phyloP scores from a whole-genome alignment of 495 filamentous ascomycete species.

The Amphirosellinia nigrospora region DNA sequence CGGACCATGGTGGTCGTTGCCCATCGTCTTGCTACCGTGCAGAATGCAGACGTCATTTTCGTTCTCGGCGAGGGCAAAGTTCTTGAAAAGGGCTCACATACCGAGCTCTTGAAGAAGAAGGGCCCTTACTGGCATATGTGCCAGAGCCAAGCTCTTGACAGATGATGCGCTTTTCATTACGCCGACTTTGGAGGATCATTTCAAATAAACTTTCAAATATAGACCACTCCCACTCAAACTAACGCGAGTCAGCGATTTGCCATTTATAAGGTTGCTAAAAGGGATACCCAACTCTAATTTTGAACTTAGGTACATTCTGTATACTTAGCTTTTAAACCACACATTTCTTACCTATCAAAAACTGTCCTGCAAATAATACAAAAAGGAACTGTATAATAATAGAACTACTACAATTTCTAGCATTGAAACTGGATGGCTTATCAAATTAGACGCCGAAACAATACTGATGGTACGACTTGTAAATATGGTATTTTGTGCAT shows the following conservation, averaged over 20 bases:
- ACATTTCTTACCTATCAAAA: background rate
- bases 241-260: background rate
- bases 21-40: constrained; percentile 64
- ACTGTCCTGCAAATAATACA: background rate
- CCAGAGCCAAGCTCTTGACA: constrained; percentile 41
- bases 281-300: background rate
- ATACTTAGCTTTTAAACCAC: background rate
- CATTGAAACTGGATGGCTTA: background rate
- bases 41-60: constrained; percentile 65
- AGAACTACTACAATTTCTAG: background rate
- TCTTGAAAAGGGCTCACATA: constrained; percentile 63
- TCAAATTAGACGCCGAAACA: background rate
- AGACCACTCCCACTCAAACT: background rate
- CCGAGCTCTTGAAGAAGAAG: constrained; percentile 55
- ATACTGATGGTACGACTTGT: background rate
- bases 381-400: background rate
- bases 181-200: background rate
- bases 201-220: background rate
- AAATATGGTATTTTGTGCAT: background rate
- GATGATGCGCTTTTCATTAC: constrained; percentile 18
- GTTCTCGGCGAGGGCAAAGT: constrained; percentile 63
- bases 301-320: background rate
- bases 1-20: constrained; percentile 82
- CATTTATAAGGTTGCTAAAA: background rate
- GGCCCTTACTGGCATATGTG: constrained; percentile 63